Percentiles rank a stretch among this genome's conserved stretches.
These are phyloP conservation scores for Lactarius psammicola DNA, from an alignment of 768 basidiomycete genomes.

Conservation along the genomic window DNA sequence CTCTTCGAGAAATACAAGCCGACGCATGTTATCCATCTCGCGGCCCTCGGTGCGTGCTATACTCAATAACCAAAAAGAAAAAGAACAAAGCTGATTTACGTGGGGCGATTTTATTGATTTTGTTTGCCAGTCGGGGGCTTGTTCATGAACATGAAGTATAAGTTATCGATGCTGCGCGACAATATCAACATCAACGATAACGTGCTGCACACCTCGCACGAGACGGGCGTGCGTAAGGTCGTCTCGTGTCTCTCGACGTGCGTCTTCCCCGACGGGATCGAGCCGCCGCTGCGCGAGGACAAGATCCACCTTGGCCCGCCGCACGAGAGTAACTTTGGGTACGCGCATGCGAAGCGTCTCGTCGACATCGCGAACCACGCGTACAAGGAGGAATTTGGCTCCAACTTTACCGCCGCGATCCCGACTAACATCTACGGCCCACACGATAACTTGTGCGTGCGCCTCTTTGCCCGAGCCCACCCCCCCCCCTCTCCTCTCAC, in stretches of 20 bases:
- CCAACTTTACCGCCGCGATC: slow-evolving; percentile 95
- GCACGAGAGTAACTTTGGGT: slow-evolving; percentile 93
- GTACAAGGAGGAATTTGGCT: slow-evolving; percentile 95
- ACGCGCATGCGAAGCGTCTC: slow-evolving; percentile 92
- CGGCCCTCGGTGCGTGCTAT: slow-evolving; percentile 67
- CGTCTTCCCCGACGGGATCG: slow-evolving; percentile 94
- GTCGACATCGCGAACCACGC: slow-evolving; percentile 96
- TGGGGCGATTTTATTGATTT: not conserved
- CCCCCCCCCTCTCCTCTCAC: not conserved
- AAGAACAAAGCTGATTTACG: not conserved
- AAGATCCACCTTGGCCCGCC: slow-evolving; percentile 92
- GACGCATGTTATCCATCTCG: slow-evolving; percentile 94
- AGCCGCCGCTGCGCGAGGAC: slow-evolving; percentile 86
- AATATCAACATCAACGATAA: slow-evolving; percentile 96
- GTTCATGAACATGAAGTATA: slow-evolving; percentile 94
- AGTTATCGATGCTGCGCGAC: slow-evolving; percentile 91
- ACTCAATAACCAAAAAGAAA: not conserved
- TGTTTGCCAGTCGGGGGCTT: slow-evolving; percentile 81
- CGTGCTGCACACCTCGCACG: slow-evolving; percentile 73
- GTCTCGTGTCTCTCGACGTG: slow-evolving; percentile 96
- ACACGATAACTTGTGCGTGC: slow-evolving; percentile 80
- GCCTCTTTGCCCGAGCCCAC: too few relatives aligned
- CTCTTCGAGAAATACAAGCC: slow-evolving; percentile 90
- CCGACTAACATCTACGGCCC: slow-evolving; percentile 96
- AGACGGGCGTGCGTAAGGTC: slow-evolving; percentile 65